phyloP scores from a whole-genome alignment of 1,139 yeast genomes.

The Protomyces pachydermus region DNA sequence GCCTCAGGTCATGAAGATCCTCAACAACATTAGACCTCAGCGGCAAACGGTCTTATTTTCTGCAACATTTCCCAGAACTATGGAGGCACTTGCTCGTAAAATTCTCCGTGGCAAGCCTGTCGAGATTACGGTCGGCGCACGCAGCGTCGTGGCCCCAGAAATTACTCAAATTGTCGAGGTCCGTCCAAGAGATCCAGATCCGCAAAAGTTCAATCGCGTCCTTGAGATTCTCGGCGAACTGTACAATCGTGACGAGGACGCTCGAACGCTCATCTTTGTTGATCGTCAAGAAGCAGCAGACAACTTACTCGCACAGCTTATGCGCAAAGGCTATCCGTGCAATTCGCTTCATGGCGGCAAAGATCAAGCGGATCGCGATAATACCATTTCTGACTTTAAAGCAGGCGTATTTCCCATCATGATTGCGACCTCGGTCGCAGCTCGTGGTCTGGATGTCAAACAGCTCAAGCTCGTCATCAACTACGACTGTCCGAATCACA shows the following conservation, averaged over 20 bases:
- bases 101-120: slow-evolving; percentile 55
- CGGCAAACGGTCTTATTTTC: slow-evolving; percentile 89
- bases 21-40: slow-evolving; percentile 75
- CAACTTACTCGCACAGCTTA: slow-evolving; percentile 53
- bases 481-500: slow-evolving; percentile 83
- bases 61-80: slow-evolving; percentile 76
- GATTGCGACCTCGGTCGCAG: slow-evolving; percentile 84
- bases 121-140: slow-evolving; percentile 75
- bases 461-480: slow-evolving; percentile 74
- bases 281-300: slow-evolving; percentile 85
- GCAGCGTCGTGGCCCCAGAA: slow-evolving; percentile 77
- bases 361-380: slow-evolving; percentile 76
- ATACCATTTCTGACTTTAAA: slow-evolving; percentile 69
- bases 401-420: slow-evolving; percentile 57
- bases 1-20: slow-evolving; percentile 84
- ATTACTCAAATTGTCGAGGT: slow-evolving; percentile 68
- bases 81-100: slow-evolving; percentile 68
- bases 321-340: slow-evolving; percentile 54
- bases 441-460: slow-evolving; percentile 89
- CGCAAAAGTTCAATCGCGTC: slow-evolving; percentile 52
- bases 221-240: slow-evolving; percentile 52
- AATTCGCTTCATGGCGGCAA: slow-evolving; percentile 88
- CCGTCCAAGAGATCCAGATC: slow-evolving; percentile 42
- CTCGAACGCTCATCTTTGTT: slow-evolving; percentile 72
- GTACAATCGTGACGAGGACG: slow-evolving; percentile 40